These are phyloP conservation scores for Gypsophila paniculata DNA, from an alignment of 179 eudicot species.

Conservation along the genomic window DNA sequence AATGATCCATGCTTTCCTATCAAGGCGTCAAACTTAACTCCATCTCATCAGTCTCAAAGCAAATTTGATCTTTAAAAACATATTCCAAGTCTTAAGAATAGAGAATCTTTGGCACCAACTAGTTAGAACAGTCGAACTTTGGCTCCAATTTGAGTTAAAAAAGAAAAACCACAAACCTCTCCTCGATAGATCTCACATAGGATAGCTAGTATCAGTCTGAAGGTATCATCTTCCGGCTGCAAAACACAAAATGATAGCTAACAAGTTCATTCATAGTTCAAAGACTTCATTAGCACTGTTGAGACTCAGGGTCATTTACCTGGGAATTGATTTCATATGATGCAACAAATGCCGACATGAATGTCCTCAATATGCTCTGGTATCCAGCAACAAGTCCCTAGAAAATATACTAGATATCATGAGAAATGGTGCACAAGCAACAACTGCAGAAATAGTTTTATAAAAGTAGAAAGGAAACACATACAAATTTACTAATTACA, in stretches of 20 bases:
- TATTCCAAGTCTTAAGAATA: conserved; percentile 6
- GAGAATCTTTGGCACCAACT: conserved; percentile 8
- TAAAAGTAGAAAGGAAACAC: not conserved
- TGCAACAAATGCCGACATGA: conserved; percentile 87
- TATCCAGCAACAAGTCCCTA: conserved; percentile 87
- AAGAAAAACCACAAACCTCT: conserved; percentile 61
- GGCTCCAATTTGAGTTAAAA: too few species aligned
- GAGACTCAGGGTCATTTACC: conserved; percentile 35
- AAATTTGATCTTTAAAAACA: not conserved
- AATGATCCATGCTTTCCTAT: not conserved
- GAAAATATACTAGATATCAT: conserved; percentile 10
- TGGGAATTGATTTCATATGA: conserved; percentile 89
- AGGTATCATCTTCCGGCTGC: conserved; percentile 74
- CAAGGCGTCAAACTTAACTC: conserved; percentile 5
- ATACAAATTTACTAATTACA: not conserved
- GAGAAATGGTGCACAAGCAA: not conserved
- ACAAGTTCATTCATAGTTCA: conserved; percentile 5
- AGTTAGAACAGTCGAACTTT: not conserved
- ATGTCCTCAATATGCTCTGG: conserved; percentile 82
- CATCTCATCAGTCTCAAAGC: not conserved
- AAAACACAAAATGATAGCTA: conserved; percentile 19
- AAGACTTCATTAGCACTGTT: not conserved
- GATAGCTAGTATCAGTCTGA: conserved; percentile 58
- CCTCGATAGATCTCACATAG: conserved; percentile 76
- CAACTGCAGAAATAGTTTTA: not conserved